Conservation (phyloP, 179 eudicot genomes). For the Corrigiola litoralis region DNA sequence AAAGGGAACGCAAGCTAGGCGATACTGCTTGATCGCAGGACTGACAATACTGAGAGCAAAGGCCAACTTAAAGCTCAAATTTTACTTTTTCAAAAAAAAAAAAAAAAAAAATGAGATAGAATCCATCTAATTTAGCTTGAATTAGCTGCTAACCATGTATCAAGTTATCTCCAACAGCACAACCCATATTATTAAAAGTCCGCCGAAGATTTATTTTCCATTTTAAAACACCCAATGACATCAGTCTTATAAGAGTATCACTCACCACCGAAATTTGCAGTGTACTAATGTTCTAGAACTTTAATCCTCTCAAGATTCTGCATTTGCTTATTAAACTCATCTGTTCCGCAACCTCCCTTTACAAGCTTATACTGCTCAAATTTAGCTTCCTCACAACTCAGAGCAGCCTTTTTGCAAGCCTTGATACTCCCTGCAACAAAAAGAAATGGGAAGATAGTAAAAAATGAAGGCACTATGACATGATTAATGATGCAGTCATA, state of each 20-base stretch:
- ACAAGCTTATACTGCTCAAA: constrained; percentile 68
- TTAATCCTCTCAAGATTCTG: constrained; percentile 64
- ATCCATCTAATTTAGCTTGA: too few species aligned
- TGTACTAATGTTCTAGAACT: constrained; percentile 45
- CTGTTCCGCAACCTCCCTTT: constrained; percentile 44
- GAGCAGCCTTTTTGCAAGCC: constrained; percentile 79
- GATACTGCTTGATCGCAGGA: too few species aligned
- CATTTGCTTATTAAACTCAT: constrained; percentile 55
- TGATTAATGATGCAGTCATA: too few species aligned
- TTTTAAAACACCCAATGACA: too few species aligned
- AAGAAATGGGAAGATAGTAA: too few species aligned
- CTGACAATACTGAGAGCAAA: too few species aligned
- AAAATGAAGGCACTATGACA: too few species aligned
- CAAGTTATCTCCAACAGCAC: not conserved
- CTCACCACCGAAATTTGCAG: not conserved
- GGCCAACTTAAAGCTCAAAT: too few species aligned
- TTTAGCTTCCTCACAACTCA: constrained; percentile 75
- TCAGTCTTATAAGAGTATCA: too few species aligned
- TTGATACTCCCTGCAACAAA: constrained; percentile 57
- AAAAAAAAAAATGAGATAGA: too few species aligned
- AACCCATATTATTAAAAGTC: not conserved
- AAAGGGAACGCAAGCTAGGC: too few species aligned
- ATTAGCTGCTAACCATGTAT: not conserved
- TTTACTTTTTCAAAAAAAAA: too few species aligned
- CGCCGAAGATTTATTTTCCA: not conserved